phyloP scores from a whole-genome alignment of 768 basidiomycete species.

The Suillus clintonianus region DNA sequence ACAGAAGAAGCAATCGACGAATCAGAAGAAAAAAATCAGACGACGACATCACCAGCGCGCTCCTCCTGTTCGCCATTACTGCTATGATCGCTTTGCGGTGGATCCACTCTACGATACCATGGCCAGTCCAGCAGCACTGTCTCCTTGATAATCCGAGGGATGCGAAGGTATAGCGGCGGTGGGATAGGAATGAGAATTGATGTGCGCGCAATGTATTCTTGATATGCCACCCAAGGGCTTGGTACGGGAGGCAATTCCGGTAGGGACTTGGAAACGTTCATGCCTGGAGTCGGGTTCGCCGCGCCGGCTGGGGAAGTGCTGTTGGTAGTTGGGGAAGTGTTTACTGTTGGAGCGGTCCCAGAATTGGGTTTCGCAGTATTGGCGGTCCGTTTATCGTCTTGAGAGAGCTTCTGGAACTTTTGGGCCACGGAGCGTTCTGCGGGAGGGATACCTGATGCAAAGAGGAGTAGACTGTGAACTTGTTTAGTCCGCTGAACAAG shows the following conservation, averaged over 20 bases:
- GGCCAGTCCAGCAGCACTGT: conserved; percentile 63
- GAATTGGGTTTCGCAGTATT: conserved; percentile 11
- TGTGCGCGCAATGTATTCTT: conserved; percentile 54
- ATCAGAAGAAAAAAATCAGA: not conserved
- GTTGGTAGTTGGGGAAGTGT: too few species aligned
- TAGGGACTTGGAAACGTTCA: not conserved
- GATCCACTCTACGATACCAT: conserved; percentile 38
- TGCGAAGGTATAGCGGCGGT: conserved; percentile 49
- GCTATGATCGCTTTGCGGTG: not conserved
- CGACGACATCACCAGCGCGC: not conserved
- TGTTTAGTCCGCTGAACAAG: not conserved
- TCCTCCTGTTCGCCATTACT: not conserved
- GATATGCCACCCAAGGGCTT: conserved; percentile 51
- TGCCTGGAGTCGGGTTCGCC: not conserved
- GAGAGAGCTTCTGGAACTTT: conserved; percentile 54
- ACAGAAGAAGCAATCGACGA: too few species aligned
- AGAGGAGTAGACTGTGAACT: conserved; percentile 54
- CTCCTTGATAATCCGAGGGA: conserved; percentile 55
- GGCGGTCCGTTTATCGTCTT: conserved; percentile 36
- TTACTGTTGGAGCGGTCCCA: too few species aligned
- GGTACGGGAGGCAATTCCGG: not conserved
- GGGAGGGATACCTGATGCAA: conserved; percentile 68
- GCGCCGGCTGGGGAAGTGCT: not conserved
- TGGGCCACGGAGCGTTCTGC: conserved; percentile 69
- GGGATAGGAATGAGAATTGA: conserved; percentile 66